Conservation (phyloP, 371 early-diverging fungal species). For the Circinella umbellata region DNA sequence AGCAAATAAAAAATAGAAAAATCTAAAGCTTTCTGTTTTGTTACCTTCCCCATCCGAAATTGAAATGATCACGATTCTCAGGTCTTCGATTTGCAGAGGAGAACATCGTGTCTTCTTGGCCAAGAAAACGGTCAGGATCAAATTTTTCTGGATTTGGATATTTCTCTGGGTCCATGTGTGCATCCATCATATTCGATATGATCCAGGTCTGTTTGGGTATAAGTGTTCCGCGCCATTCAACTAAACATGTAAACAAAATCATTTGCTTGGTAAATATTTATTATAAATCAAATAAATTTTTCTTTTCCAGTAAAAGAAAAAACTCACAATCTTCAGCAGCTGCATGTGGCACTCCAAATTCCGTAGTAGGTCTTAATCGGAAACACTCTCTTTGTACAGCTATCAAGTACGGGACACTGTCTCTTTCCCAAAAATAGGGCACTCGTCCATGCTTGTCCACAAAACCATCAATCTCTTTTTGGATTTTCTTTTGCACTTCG, state of each 20-base stretch:
- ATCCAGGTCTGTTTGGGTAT: slow-evolving; percentile 37
- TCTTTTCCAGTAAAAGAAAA: not conserved
- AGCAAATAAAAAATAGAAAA: not conserved
- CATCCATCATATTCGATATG: slow-evolving; percentile 19
- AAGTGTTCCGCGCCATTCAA: slow-evolving; percentile 21
- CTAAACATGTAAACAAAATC: not conserved
- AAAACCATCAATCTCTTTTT: slow-evolving; percentile 16
- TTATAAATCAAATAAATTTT: not conserved
- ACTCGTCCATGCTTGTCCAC: slow-evolving; percentile 20
- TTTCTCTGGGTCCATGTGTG: slow-evolving; percentile 21
- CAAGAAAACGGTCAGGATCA: slow-evolving; percentile 26
- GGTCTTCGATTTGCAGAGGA: slow-evolving; percentile 9
- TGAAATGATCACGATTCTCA: slow-evolving; percentile 12
- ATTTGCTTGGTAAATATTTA: not conserved
- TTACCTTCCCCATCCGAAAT: slow-evolving; percentile 19
- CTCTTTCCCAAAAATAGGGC: slow-evolving; percentile 24
- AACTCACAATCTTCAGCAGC: slow-evolving; percentile 34
- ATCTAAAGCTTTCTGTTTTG: not conserved
- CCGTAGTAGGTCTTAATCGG: slow-evolving; percentile 28
- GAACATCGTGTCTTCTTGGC: slow-evolving; percentile 1
- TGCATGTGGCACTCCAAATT: slow-evolving; percentile 32
- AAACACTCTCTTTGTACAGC: slow-evolving; percentile 32
- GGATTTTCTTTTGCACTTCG: slow-evolving; percentile 20
- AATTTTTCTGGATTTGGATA: slow-evolving; percentile 18
- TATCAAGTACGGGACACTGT: slow-evolving; percentile 25